Evolutionary conservation across 1,284 basidiomycete species (phyloP).

Genomic region (Schizopora paradoxa): DNA sequence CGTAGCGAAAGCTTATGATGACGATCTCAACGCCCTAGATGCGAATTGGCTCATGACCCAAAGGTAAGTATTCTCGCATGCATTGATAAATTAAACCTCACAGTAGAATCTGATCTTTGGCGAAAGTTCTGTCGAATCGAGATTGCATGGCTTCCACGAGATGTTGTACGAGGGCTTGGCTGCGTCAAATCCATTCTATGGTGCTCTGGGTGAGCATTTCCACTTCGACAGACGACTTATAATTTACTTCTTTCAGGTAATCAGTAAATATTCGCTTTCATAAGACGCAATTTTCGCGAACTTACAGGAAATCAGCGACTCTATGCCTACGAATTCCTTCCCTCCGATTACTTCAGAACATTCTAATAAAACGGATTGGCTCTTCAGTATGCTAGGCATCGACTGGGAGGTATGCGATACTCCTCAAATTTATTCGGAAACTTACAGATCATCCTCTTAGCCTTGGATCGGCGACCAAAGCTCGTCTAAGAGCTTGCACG

Average conservation of each 20-base stretch:
- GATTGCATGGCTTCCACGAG: constrained; percentile 12
- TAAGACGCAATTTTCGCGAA: neutral
- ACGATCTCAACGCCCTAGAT: constrained; percentile 25
- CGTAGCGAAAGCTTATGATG: no score
- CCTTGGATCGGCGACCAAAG: constrained; percentile 37
- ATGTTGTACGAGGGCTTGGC: constrained; percentile 7
- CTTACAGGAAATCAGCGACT: constrained; percentile 52
- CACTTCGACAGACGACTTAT: no score
- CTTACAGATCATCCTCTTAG: constrained; percentile 23
- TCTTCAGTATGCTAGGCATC: constrained; percentile 41
- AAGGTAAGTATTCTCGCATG: constrained; percentile 28
- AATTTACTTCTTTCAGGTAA: neutral
- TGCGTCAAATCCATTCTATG: constrained; percentile 3
- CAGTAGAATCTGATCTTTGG: no score
- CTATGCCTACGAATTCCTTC: constrained; percentile 43
- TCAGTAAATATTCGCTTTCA: constrained; percentile 1
- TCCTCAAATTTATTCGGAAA: neutral
- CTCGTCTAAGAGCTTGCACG: constrained; percentile 36
- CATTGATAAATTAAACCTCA: neutral
- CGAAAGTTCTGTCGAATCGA: constrained; percentile 9
- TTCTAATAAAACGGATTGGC: constrained; percentile 36
- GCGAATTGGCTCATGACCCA: constrained; percentile 42
- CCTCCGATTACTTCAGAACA: constrained; percentile 38
- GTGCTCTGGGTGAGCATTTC: constrained; percentile 4
- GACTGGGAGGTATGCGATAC: constrained; percentile 39